Evolutionary conservation across 805 yeast genomes (phyloP), one percentile per base, ranked within the genome.

Genomic region (Kazachstania kunashirensis): DNA sequence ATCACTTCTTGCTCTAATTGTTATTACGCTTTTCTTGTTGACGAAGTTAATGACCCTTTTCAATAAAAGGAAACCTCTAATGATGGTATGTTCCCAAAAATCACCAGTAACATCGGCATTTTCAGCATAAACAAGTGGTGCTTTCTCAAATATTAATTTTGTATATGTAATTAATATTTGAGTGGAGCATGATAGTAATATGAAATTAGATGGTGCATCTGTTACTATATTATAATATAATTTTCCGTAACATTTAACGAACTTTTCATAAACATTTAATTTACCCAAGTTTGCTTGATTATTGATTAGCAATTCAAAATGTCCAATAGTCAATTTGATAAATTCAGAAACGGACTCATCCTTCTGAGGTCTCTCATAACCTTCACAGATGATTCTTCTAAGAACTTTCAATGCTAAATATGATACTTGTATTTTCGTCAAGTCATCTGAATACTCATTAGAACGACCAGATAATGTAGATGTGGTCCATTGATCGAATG

Each of bases 331-430:
- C 0, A 68, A 36, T 18, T 65, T 66, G 53, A 84, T 65, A 43
- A 86, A 80, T 35, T 79, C 85, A 12, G 59, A 61, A 2, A 84
- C 69, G 11, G 60, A 40, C 33, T 56, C 57, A 37, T 72, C 73
- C 31, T 77, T 70, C 42, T 83, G 77, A 2, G 84, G 81, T 42
- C 72, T 68, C 31, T 79, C 84, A 46, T 71, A 78, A 0, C 94
- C 94, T 50, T 80, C 89, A 2, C 78, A 77, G 2, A 85, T 67
- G 14, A 82, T 67, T 42, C 95, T 67, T 46, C 95, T 67, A 21
- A 83, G 58, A 20, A 75, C 77, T 57, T 92, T 89, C 42, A 88
- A 66, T 24, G 85, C 70, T 33, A 84, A 53, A 55, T 88, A 86
- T 13, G 92, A 83, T 15, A 84, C 71, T 53, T 82, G 84, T 73